Percentiles rank a stretch among this genome's conserved stretches.
Conservation (phyloP, 148 eudicot genomes). For the Nepenthes gracilis region DNA sequence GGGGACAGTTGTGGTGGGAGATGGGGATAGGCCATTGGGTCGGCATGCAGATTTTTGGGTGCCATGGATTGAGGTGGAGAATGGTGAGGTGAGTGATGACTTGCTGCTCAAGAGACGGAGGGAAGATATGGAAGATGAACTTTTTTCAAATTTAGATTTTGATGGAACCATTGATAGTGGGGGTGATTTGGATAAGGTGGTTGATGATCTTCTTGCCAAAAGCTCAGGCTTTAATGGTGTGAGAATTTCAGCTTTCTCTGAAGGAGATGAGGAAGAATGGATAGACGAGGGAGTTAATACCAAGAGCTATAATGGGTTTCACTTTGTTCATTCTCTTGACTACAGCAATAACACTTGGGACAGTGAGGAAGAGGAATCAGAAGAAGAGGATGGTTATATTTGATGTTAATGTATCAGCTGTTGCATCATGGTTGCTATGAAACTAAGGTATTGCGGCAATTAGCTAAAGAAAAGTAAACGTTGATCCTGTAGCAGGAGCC, state of each 20-base stretch:
- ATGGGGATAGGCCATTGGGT: slow-evolving; percentile 60
- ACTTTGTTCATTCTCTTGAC: slow-evolving; percentile 12
- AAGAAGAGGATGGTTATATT: slow-evolving; percentile 19
- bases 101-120: slow-evolving; percentile 46
- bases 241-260: slow-evolving; percentile 33
- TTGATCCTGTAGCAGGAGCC: too few species aligned
- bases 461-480: too few species aligned
- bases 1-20: slow-evolving; percentile 91
- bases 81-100: slow-evolving; percentile 57
- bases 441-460: too few species aligned
- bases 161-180: slow-evolving; percentile 15
- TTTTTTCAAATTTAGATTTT: slow-evolving; percentile 30
- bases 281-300: slow-evolving; percentile 8
- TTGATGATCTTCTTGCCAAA: slow-evolving; percentile 37
- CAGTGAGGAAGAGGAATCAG: slow-evolving; percentile 31
- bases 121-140: slow-evolving; percentile 19
- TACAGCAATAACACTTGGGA: slow-evolving; percentile 11
- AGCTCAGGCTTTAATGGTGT: slow-evolving; percentile 18
- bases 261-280: slow-evolving; percentile 41
- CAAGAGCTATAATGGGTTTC: not conserved
- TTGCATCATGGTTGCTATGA: not conserved
- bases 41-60: slow-evolving; percentile 84
- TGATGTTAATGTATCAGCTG: slow-evolving; percentile 3
- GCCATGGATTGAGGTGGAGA: slow-evolving; percentile 64
- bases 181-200: slow-evolving; percentile 3